Evolutionary conservation across 1,284 basidiomycete genomes (phyloP).

Genomic region (Peniophora sp.): DNA sequence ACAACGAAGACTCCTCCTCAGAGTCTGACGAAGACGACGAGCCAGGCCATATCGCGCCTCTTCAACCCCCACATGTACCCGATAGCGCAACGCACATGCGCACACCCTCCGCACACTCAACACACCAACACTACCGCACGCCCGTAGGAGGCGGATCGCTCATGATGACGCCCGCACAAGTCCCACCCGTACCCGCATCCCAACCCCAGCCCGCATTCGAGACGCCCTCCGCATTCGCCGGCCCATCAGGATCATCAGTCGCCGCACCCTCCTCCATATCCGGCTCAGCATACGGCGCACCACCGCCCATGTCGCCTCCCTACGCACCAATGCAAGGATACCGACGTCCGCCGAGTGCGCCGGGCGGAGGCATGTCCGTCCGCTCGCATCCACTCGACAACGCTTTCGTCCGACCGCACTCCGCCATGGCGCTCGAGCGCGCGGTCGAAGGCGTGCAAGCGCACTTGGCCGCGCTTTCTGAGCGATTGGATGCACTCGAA

Average conservation of each 20-base stretch:
- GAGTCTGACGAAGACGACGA: conserved; percentile 46
- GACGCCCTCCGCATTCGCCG: conserved; percentile 65
- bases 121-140: conserved; percentile 73
- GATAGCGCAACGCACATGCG: conserved; percentile 21
- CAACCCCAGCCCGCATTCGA: conserved; percentile 70
- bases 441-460: conserved; percentile 82
- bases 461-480: conserved; percentile 83
- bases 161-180: conserved; percentile 40
- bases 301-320: conserved; percentile 19
- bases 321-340: conserved; percentile 20
- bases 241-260: conserved; percentile 29
- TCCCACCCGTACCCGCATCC: conserved; percentile 31
- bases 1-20: conserved; percentile 17
- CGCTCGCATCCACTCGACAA: conserved; percentile 17
- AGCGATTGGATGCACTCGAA: conserved; percentile 78
- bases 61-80: conserved; percentile 24
- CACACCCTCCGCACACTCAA: conserved; percentile 57
- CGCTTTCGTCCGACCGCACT: conserved; percentile 16
- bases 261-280: conserved; percentile 30
- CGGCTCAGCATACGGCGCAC: conserved; percentile 23
- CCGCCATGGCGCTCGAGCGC: conserved; percentile 43
- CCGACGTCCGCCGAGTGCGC: conserved; percentile 19
- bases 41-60: conserved; percentile 24
- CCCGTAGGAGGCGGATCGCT: conserved; percentile 59
- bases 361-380: conserved; percentile 20